Base-by-base conservation (phyloP, 768 basidiomycete genomes). In the Kwoniella heveanensis region DNA sequence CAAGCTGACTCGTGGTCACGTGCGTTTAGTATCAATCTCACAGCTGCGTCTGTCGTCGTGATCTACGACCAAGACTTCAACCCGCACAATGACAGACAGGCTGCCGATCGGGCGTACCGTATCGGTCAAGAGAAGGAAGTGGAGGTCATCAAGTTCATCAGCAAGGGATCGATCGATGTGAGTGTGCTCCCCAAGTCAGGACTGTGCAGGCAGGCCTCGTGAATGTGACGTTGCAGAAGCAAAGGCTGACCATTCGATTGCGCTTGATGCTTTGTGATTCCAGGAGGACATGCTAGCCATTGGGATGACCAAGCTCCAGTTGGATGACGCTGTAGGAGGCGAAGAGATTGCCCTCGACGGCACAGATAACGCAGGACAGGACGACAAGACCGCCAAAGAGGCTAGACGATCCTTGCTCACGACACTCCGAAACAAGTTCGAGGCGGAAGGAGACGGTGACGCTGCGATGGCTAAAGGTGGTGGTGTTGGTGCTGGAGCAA, bases 1-100 rank as follows among this genome's bases (percentile, higher is more conserved):
- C 12, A 10, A 26, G 52, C 24, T 54, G 26, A 30, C 54, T 47
- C 46, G 12, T 19, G 17, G 10, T 24, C 13, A 6, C 32, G 7
- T 32, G 7, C 13, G 32, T 32, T 6, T 53, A 94, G 95, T 5
- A 94, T 99, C 77, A 99, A 99, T 78, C 80, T 99, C 68, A 95
- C 91, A 1, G 92, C 93, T 1, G 94, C 95, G 0, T 93, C 90
- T 49, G 92, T 93, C 39, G 95, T 99, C 46, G 90, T 98, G 73
- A 90, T 78, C 62, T 96, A 93, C 76, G 95, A 99, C 77, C 93
- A 95, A 76, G 95, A 98, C 78, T 99, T 97, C 81, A 98, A 98
- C 78, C 79, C 81, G n/a, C 82, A 83, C 81, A 99, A 99, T 78
- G 96, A 98, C 80, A 87, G 90, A 65, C 96, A 99, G 81, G 96